Percentiles rank a stretch among this genome's conserved stretches.
These are phyloP conservation scores for Wickerhamomyces sp. DNA, from an alignment of 1,139 yeast genomes.

Conservation along the genomic window DNA sequence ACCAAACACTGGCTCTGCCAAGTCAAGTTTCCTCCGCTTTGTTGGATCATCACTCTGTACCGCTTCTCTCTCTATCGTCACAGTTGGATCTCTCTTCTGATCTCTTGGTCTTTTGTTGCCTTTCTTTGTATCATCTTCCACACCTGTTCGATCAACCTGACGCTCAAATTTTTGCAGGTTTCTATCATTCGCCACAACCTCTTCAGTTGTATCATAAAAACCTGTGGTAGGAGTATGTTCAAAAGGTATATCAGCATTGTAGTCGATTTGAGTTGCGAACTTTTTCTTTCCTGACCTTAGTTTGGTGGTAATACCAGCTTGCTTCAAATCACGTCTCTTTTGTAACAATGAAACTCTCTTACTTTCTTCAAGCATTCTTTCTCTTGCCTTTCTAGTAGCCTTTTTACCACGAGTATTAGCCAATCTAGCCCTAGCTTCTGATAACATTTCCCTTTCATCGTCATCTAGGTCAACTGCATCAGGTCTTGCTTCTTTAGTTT, in stretches of 20 bases:
- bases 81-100: conserved; percentile 20
- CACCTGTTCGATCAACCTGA: conserved; percentile 44
- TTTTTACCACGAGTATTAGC: conserved; percentile 94
- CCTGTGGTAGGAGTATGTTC: conserved; percentile 73
- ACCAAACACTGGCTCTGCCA: conserved; percentile 47
- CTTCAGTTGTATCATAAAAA: conserved; percentile 61
- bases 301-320: conserved; percentile 70
- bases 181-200: conserved; percentile 36
- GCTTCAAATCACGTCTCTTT: conserved; percentile 78
- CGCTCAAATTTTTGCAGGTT: conserved; percentile 41
- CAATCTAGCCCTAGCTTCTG: conserved; percentile 88
- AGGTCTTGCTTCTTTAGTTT: conserved; percentile 78
- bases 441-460: conserved; percentile 86
- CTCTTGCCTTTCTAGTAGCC: conserved; percentile 88
- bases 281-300: conserved; percentile 38
- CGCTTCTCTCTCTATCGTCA: conserved; percentile 21
- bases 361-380: conserved; percentile 71
- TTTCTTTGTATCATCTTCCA: conserved; percentile 33
- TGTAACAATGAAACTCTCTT: conserved; percentile 72
- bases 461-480: conserved; percentile 78
- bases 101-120: conserved; percentile 18
- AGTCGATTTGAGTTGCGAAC: conserved; percentile 66
- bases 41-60: conserved; percentile 34
- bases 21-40: conserved; percentile 49
- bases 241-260: conserved; percentile 77